Percentiles rank a stretch among this genome's conserved stretches.
Evolutionary conservation across 2,329 filamentous ascomycete species (phyloP).

Genomic region (Fusarium sp.): DNA sequence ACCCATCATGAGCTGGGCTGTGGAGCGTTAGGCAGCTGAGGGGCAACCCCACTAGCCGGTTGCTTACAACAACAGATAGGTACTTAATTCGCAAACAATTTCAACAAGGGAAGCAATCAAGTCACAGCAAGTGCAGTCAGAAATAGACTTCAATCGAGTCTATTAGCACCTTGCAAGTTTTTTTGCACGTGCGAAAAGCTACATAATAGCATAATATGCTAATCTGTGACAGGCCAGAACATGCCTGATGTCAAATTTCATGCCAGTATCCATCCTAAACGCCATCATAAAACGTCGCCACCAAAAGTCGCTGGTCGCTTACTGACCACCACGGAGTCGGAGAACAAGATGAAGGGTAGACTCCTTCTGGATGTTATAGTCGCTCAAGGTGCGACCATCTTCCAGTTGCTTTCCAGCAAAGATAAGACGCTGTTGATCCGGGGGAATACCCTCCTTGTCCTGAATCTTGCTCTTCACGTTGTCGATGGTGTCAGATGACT

Average conservation of each 20-base stretch:
- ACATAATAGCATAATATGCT: conserved; percentile 34
- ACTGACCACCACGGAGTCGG: conserved; percentile 83
- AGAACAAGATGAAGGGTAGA: conserved; percentile 86
- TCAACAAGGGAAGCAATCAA: too few relatives aligned
- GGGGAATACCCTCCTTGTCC: conserved; percentile 97
- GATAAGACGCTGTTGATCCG: conserved; percentile 94
- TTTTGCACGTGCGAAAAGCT: conserved; percentile 25
- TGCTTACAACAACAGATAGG: conserved; percentile 11
- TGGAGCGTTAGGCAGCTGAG: conserved; percentile 11
- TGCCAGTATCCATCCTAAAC: conserved; percentile 41
- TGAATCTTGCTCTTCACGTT: conserved; percentile 98
- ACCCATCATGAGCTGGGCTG: conserved; percentile 25
- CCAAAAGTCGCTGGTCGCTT: conserved; percentile 18
- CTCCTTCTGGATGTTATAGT: conserved; percentile 98
- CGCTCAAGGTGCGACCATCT: conserved; percentile 86
- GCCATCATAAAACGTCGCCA: conserved; percentile 65
- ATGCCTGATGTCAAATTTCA: conserved; percentile 32
- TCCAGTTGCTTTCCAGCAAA: conserved; percentile 97
- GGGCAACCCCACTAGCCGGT: conserved; percentile 15
- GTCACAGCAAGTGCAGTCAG: neutral
- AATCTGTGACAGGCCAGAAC: conserved; percentile 28
- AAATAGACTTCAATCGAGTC: conserved; percentile 36
- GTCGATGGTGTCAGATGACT: conserved; percentile 91
- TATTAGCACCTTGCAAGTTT: conserved; percentile 27
- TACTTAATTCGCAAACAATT: neutral